A percentile compares a stretch with the other conserved stretches of the same genome.
Evolutionary conservation across 345 rosid genomes (phyloP).

Genomic region (Melaleuca alternifolia): DNA sequence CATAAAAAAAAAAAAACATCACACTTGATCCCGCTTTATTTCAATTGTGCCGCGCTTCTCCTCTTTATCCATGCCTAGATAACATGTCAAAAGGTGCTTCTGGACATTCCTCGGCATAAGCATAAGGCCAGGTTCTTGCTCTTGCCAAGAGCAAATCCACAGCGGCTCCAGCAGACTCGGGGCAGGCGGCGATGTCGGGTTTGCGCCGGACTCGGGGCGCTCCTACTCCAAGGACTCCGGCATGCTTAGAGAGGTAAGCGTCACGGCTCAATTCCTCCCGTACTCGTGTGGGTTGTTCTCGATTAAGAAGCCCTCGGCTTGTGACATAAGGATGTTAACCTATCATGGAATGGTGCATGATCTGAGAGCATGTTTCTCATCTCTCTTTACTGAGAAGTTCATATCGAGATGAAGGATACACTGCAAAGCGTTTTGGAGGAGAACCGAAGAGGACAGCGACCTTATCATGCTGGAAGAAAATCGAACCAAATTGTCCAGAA

Average conservation of each 20-base stretch:
- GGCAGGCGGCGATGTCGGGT: background rate
- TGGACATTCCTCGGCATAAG: background rate
- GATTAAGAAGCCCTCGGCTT: background rate
- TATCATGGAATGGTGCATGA: too few species aligned
- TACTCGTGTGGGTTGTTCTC: background rate
- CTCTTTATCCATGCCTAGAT: background rate
- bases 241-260: background rate
- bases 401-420: background rate
- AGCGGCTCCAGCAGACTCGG: background rate
- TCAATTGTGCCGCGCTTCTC: background rate
- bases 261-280: background rate
- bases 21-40: background rate
- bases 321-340: background rate
- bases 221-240: background rate
- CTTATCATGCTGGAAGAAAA: too few species aligned
- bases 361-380: too few species aligned
- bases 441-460: too few species aligned
- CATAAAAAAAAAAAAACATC: too few species aligned
- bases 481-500: too few species aligned
- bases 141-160: too few species aligned
- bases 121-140: too few species aligned
- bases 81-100: background rate
- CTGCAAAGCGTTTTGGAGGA: background rate
- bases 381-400: background rate
- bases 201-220: background rate